Evolutionary conservation across 2,329 filamentous ascomycete genomes (phyloP).

Genomic region (Fusarium sp.): DNA sequence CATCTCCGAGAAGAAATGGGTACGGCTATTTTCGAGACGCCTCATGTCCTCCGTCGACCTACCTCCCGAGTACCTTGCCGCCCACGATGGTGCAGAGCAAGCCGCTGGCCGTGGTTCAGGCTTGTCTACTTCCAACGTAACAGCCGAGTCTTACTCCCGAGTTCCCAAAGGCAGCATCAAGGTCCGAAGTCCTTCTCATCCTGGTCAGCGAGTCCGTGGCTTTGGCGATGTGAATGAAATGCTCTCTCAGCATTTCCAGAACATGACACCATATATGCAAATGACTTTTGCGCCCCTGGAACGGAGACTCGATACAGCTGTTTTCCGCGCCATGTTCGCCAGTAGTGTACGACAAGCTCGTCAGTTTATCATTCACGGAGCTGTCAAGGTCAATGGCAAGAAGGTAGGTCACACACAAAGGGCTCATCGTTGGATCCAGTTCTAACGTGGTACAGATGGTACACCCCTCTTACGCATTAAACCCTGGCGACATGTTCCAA

Average conservation of each 20-base stretch:
- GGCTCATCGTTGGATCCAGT: background rate
- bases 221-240: slow-evolving; percentile 51
- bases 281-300: slow-evolving; percentile 96
- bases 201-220: slow-evolving; percentile 37
- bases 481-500: slow-evolving; percentile 98
- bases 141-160: slow-evolving; percentile 51
- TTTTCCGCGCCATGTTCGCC: slow-evolving; percentile 93
- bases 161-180: slow-evolving; percentile 40
- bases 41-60: slow-evolving; percentile 87
- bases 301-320: slow-evolving; percentile 89
- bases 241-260: slow-evolving; percentile 49
- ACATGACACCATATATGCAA: slow-evolving; percentile 87
- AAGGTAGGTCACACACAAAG: slow-evolving; percentile 69
- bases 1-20: slow-evolving; percentile 92
- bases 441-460: slow-evolving; percentile 72
- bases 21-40: slow-evolving; percentile 87
- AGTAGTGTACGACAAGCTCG: slow-evolving; percentile 92
- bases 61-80: slow-evolving; percentile 81
- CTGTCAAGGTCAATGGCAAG: slow-evolving; percentile 95
- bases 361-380: slow-evolving; percentile 93
- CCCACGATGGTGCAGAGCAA: slow-evolving; percentile 82
- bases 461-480: slow-evolving; percentile 91
- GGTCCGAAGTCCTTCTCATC: slow-evolving; percentile 33
- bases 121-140: slow-evolving; percentile 50
- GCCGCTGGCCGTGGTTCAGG: slow-evolving; percentile 88